These are phyloP conservation scores for Salvia sclarea DNA, from an alignment of 305 asterid species.

Conservation along the genomic window DNA sequence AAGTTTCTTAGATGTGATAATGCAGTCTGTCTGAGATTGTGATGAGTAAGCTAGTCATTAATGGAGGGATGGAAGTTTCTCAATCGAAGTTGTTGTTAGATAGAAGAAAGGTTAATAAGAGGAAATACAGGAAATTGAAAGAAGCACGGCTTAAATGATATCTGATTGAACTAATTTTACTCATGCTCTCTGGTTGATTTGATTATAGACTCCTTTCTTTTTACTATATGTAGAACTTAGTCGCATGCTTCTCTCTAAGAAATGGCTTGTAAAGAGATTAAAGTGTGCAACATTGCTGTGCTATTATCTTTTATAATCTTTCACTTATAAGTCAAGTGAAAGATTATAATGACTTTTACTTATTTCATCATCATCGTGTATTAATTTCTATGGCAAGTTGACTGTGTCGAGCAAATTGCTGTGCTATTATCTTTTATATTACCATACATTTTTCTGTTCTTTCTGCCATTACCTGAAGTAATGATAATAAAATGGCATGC, in stretches of 20 bases:
- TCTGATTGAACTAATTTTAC: constrained; percentile 17
- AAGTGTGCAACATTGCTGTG: not conserved
- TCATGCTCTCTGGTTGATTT: not conserved
- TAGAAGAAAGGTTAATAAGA: not conserved
- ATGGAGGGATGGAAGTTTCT: not conserved
- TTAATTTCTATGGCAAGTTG: not conserved
- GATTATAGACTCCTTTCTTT: not conserved
- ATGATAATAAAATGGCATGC: not conserved
- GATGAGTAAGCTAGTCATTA: not conserved
- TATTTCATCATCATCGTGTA: not conserved
- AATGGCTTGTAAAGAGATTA: not conserved
- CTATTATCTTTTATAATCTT: not conserved
- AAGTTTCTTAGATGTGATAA: not conserved
- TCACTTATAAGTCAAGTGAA: not conserved
- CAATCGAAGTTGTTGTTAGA: not conserved
- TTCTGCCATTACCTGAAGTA: not conserved
- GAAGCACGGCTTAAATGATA: not conserved
- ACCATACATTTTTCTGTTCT: not conserved
- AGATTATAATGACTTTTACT: not conserved
- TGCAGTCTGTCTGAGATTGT: not conserved
- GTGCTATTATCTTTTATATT: not conserved
- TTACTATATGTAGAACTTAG: not conserved
- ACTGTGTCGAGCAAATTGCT: not conserved
- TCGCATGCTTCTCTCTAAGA: not conserved
- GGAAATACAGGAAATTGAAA: not conserved